Evolutionary conservation across 2,329 filamentous ascomycete genomes (phyloP), one percentile per base, ranked within the genome.

Genomic region (Catunica adiposa): DNA sequence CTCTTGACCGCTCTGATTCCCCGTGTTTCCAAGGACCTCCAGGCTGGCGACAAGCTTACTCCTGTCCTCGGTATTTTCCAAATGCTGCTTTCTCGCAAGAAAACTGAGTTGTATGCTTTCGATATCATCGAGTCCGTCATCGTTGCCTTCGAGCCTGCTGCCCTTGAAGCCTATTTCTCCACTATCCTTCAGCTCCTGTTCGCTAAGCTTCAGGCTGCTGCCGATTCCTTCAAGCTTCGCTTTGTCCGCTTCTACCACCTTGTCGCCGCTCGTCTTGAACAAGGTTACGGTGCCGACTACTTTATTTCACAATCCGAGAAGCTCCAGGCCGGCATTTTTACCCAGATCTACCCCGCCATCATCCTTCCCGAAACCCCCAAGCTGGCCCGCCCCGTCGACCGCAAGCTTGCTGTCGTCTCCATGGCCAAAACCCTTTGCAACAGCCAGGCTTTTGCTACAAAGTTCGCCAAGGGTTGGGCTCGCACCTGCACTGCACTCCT

Each of bases 171-270:
- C 20, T 95, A 89, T 69, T 94, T 94, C 65, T 73, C 78, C 7
- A 80, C 83, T 1, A 85, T 98, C 58, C 74, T 97, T 57, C 81
- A 82, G 58, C 77, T 97, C 42, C 78, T 97, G 64, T 84, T 96
- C 65, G 85, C 81, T 72, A 73, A 83, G 74, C 70, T 87, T 70
- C 69, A 92, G 78, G 72, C 76, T 4, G 40, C 57, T 1, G 73
- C 89, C 0, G 90, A 97, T 63, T 84, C 81, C 50, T 85, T 94
- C 68, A 85, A 89, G 63, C 73, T 87, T 55, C 84, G 89, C 54
- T 96, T 98, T 66, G 85, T 89, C 55, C 84, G 89, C 34, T 94
- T 98, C 73, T 98, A 94, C 67, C 90, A 98, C 68, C 82, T 96
- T 60, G 78, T 97, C 55, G 87, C 86, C 29, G 86, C 89, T 17